Conservation (phyloP, 495 filamentous ascomycete species). For the Xylaria acuta region DNA sequence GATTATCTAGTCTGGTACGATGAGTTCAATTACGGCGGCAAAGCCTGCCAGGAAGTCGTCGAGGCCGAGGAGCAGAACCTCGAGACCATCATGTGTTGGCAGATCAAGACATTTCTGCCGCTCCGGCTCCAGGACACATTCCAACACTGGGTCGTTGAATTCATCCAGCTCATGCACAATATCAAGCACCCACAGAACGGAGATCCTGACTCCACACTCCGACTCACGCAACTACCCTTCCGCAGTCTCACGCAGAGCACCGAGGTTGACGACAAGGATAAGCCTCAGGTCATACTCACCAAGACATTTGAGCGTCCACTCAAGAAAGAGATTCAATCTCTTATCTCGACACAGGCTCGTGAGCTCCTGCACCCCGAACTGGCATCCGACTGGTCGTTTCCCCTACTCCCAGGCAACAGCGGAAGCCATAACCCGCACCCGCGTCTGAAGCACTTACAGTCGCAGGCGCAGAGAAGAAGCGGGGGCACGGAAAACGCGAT, state of each 20-base stretch:
- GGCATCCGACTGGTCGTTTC: slow-evolving; percentile 86
- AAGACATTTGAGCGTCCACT: slow-evolving; percentile 85
- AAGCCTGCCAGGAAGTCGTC: slow-evolving; percentile 82
- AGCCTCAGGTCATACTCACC: slow-evolving; percentile 68
- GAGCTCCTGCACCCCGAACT: slow-evolving; percentile 91
- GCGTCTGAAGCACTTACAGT: slow-evolving; percentile 30
- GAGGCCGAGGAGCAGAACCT: slow-evolving; percentile 85
- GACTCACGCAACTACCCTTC: slow-evolving; percentile 78
- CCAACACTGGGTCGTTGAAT: slow-evolving; percentile 91
- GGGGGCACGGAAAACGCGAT: slow-evolving; percentile 65
- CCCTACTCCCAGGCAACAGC: slow-evolving; percentile 73
- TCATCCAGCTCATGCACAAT: slow-evolving; percentile 91
- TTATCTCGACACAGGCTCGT: slow-evolving; percentile 82
- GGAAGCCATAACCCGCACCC: slow-evolving; percentile 53
- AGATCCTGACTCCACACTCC: slow-evolving; percentile 63
- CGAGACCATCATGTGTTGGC: slow-evolving; percentile 98
- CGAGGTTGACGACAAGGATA: slow-evolving; percentile 62
- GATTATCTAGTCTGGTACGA: slow-evolving; percentile 99
- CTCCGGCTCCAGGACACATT: slow-evolving; percentile 80
- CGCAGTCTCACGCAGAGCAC: slow-evolving; percentile 53
- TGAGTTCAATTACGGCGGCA: slow-evolving; percentile 97
- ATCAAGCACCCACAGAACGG: slow-evolving; percentile 70
- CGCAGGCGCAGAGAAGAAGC: slow-evolving; percentile 43
- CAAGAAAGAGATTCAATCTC: slow-evolving; percentile 80
- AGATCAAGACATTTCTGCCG: slow-evolving; percentile 88